Percentiles rank a stretch among this genome's conserved stretches.
Conservation (phyloP, 2,329 filamentous ascomycete species). For the Colletotrichum cuscutae region DNA sequence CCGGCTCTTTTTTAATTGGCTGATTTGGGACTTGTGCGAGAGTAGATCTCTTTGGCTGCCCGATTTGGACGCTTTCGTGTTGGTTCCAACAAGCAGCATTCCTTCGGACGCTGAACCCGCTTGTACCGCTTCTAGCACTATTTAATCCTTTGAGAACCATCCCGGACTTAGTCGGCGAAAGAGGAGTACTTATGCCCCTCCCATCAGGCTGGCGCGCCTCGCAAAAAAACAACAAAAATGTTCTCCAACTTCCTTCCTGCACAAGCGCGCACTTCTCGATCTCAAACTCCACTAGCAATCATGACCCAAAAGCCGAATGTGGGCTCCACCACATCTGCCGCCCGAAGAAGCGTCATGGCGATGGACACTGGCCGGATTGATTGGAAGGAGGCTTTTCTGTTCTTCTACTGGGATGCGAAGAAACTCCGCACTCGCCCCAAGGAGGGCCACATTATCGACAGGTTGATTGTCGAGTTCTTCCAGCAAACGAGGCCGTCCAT, state of each 20-base stretch:
- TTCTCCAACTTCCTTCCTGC: neutral
- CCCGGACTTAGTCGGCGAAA: neutral
- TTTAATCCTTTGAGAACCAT: neutral
- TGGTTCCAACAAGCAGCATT: neutral
- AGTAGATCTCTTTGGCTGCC: neutral
- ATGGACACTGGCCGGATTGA: neutral
- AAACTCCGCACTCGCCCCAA: neutral
- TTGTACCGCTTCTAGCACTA: neutral
- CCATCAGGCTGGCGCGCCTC: neutral
- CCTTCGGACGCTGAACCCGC: neutral
- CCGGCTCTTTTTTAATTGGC: neutral
- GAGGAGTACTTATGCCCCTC: neutral
- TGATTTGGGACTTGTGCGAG: neutral
- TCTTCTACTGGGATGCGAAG: conserved; percentile 24
- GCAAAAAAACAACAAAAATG: neutral
- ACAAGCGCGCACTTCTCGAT: no score
- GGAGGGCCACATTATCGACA: neutral
- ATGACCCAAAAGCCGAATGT: neutral
- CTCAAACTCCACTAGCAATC: neutral
- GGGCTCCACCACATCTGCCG: no score
- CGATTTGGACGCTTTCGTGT: neutral
- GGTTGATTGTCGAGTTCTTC: neutral
- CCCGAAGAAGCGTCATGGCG: neutral
- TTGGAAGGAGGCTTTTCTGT: conserved; percentile 26
- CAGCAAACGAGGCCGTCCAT: neutral